phyloP scores from a whole-genome alignment of 306 rosid genomes.

The Medicago lupulina region DNA sequence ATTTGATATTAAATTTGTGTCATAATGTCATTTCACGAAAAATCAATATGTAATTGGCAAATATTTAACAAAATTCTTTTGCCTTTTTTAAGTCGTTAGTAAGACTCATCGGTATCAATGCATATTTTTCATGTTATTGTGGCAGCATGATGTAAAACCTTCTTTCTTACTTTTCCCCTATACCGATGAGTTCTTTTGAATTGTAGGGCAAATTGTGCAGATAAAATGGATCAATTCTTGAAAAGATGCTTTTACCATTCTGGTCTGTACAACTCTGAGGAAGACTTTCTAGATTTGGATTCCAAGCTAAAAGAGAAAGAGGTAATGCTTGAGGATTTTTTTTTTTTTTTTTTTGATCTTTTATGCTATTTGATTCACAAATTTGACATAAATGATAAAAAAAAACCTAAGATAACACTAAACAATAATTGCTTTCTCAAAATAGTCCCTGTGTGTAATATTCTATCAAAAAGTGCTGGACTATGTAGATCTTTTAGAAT shows the following conservation, averaged over 20 bases:
- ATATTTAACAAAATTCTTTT: neutral
- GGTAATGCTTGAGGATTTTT: slow-evolving; percentile 48
- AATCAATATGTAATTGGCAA: slow-evolving; percentile 2
- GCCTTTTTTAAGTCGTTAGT: neutral
- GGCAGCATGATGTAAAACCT: slow-evolving; percentile 8
- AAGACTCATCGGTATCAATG: neutral
- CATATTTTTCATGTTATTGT: slow-evolving; percentile 33
- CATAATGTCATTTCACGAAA: neutral
- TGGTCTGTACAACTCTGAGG: slow-evolving; percentile 83
- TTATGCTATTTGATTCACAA: slow-evolving; percentile 25
- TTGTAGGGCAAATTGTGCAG: slow-evolving; percentile 84
- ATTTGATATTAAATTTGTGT: neutral
- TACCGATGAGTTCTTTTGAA: slow-evolving; percentile 36
- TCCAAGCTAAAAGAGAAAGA: slow-evolving; percentile 77
- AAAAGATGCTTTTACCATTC: slow-evolving; percentile 92
- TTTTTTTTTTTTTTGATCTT: too few species aligned
- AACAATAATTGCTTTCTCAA: slow-evolving; percentile 19
- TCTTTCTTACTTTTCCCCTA: slow-evolving; percentile 6
- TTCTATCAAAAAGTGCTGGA: slow-evolving; percentile 7
- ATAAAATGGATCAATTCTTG: slow-evolving; percentile 86
- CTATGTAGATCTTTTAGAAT: slow-evolving; percentile 11
- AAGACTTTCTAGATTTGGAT: slow-evolving; percentile 68
- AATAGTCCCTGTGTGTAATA: slow-evolving; percentile 15
- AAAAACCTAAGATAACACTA: slow-evolving; percentile 4
- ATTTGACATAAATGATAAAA: slow-evolving; percentile 3